These are phyloP conservation scores for Megacollybia platyphylla DNA, from an alignment of 1,284 basidiomycete species.

Conservation along the genomic window DNA sequence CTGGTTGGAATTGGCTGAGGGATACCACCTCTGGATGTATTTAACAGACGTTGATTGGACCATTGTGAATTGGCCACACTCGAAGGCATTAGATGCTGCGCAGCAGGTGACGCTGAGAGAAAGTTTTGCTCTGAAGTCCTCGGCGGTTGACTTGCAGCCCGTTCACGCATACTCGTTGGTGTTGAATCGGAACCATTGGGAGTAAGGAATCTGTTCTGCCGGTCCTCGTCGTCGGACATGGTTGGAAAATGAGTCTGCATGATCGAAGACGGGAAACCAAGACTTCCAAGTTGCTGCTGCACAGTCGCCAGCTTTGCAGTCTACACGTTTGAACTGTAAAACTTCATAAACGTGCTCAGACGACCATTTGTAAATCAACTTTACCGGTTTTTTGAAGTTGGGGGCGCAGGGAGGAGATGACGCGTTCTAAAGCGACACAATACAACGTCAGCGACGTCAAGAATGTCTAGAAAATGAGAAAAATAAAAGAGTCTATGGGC, in stretches of 20 bases:
- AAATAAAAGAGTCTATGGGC: too few species aligned
- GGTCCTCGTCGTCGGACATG: slow-evolving; percentile 23
- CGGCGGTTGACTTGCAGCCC: slow-evolving; percentile 60
- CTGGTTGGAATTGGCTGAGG: slow-evolving; percentile 38
- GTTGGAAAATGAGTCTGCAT: slow-evolving; percentile 14
- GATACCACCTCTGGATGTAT: slow-evolving; percentile 16
- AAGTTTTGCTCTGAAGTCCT: slow-evolving; percentile 33
- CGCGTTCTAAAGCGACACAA: too few species aligned
- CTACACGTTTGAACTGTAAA: too few species aligned
- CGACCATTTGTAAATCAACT: too few species aligned
- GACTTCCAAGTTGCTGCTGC: background rate
- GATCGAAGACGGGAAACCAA: background rate
- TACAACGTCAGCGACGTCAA: too few species aligned
- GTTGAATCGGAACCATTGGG: slow-evolving; percentile 15
- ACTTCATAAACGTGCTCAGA: too few species aligned
- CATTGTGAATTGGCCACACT: slow-evolving; percentile 32
- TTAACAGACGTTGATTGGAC: slow-evolving; percentile 24
- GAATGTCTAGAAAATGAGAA: too few species aligned
- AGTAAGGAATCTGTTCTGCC: slow-evolving; percentile 43
- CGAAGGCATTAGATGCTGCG: slow-evolving; percentile 34
- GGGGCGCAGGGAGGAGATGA: too few species aligned
- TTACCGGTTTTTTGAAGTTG: too few species aligned
- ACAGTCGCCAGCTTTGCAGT: background rate
- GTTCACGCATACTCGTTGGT: slow-evolving; percentile 31
- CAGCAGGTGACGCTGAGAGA: slow-evolving; percentile 30